phyloP scores from a whole-genome alignment of 2,329 filamentous ascomycete genomes.

The Arthroderma sp. region DNA sequence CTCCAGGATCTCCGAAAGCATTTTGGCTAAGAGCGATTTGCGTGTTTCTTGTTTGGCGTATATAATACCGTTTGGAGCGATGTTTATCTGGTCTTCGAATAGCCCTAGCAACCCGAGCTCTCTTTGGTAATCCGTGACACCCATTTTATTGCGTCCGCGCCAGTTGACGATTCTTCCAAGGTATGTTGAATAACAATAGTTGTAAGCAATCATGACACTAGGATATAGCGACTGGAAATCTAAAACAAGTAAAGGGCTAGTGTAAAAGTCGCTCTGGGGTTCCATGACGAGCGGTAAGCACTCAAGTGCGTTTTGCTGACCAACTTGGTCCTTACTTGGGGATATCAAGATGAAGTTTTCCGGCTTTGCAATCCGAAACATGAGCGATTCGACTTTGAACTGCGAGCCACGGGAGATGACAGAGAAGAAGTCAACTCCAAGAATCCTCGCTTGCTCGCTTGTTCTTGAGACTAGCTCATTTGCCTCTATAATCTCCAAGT shows the following conservation, averaged over 20 bases:
- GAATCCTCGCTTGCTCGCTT: conserved; percentile 81
- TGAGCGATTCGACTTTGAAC: conserved; percentile 96
- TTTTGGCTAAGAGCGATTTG: conserved; percentile 85
- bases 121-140: conserved; percentile 75
- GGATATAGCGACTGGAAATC: conserved; percentile 96
- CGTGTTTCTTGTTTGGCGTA: conserved; percentile 75
- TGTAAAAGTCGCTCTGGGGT: conserved; percentile 88
- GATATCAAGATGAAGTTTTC: conserved; percentile 88
- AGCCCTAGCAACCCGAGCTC: conserved; percentile 62
- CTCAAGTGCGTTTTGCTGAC: conserved; percentile 84
- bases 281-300: conserved; percentile 96
- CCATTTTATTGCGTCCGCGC: conserved; percentile 91
- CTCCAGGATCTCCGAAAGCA: conserved; percentile 90
- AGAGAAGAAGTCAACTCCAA: conserved; percentile 93
- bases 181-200: conserved; percentile 97
- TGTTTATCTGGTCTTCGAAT: conserved; percentile 73
- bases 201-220: conserved; percentile 98
- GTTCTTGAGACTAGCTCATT: conserved; percentile 83
- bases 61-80: conserved; percentile 94
- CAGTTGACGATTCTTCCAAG: conserved; percentile 73
- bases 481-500: conserved; percentile 79
- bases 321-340: conserved; percentile 82
- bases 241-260: conserved; percentile 72
- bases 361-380: conserved; percentile 96
- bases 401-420: conserved; percentile 92